These are phyloP conservation scores for Puccinia coronata DNA, from an alignment of 1,284 basidiomycete genomes.

Conservation along the genomic window DNA sequence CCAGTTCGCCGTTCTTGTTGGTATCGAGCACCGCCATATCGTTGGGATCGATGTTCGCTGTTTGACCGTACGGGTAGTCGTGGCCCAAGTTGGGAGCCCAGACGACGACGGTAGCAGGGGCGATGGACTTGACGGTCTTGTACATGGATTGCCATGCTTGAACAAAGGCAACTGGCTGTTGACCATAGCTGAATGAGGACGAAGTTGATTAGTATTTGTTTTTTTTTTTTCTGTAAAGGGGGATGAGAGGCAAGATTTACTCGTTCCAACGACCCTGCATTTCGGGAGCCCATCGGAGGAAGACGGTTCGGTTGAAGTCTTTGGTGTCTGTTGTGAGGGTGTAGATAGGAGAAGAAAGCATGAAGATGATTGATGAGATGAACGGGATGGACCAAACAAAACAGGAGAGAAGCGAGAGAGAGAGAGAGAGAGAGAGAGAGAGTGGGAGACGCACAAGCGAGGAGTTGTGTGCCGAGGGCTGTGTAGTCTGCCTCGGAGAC, in stretches of 20 bases:
- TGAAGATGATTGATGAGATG: not conserved
- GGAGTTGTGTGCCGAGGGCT: slow-evolving; percentile 54
- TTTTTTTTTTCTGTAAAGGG: too few species aligned
- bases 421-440: not conserved
- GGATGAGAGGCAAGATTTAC: not conserved
- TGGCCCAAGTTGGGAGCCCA: slow-evolving; percentile 58
- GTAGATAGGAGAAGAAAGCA: slow-evolving; percentile 37
- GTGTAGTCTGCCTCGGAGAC: slow-evolving; percentile 54
- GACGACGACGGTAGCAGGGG: slow-evolving; percentile 56
- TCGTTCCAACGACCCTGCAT: slow-evolving; percentile 57
- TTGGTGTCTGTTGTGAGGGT: slow-evolving; percentile 51
- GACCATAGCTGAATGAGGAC: slow-evolving; percentile 52
- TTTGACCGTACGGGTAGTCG: slow-evolving; percentile 51
- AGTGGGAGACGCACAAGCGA: slow-evolving; percentile 51
- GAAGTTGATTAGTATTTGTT: too few species aligned
- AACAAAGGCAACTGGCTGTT: slow-evolving; percentile 54
- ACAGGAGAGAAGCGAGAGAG: not conserved
- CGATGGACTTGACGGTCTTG: slow-evolving; percentile 54
- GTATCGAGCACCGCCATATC: slow-evolving; percentile 38
- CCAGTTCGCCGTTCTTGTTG: slow-evolving; percentile 46
- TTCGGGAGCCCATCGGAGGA: slow-evolving; percentile 57
- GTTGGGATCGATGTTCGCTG: slow-evolving; percentile 4
- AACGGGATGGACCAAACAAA: not conserved
- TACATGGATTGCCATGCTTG: slow-evolving; percentile 54
- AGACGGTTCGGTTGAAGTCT: slow-evolving; percentile 55